Base-by-base conservation (phyloP, 228 moss, liverwort and hornwort genomes). In the Sphagnum fallax region DNA sequence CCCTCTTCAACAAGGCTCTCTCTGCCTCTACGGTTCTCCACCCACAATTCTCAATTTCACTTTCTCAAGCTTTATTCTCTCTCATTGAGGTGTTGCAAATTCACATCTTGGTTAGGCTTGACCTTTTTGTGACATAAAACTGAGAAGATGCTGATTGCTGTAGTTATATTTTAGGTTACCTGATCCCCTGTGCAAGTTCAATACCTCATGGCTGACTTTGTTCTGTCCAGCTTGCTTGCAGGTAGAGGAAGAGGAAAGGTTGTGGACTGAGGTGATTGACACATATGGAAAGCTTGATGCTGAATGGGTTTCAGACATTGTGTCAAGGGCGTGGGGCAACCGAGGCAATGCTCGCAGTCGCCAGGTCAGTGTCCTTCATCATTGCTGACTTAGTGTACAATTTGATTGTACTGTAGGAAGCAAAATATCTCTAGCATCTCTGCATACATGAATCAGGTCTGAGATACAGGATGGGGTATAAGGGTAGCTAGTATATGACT, bases 301-400 rank as follows among this genome's bases (percentile, higher is more conserved):
- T 14, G 87, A 89, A 70, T 98, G 98, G 98, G 94, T 92, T 52
- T 78, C 90, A 62, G 98, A 98, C 63, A 98, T 98, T 74, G 83
- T 98, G 16, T 91, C 98, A 6, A 85, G 94, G 77, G 98, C 98
- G 4, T 88, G 87, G 83, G 98, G 98, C 52, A 98, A 98, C 70
- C 91, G 98, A 52, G 98, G 98, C 12, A 98, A 98, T 67, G 90
- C 93, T 64, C 89, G 92, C 47, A 94, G 98, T 75, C 82, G 98
- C 4, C 98, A 94, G 86, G 93, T 93, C 71, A 66, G 75, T 18
- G 8, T 4, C 15, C 6, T 14, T 32, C 32, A 32, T 32, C 32
- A 32, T 32, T 32, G 32, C 32, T 32, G 32, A 32, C 3, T 32
- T 32, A 2, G 32, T 32, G 32, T 32, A 32, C 32, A 32, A 32